Evolutionary conservation across 2,329 filamentous ascomycete species (phyloP).

Genomic region (Botrytis fabae): DNA sequence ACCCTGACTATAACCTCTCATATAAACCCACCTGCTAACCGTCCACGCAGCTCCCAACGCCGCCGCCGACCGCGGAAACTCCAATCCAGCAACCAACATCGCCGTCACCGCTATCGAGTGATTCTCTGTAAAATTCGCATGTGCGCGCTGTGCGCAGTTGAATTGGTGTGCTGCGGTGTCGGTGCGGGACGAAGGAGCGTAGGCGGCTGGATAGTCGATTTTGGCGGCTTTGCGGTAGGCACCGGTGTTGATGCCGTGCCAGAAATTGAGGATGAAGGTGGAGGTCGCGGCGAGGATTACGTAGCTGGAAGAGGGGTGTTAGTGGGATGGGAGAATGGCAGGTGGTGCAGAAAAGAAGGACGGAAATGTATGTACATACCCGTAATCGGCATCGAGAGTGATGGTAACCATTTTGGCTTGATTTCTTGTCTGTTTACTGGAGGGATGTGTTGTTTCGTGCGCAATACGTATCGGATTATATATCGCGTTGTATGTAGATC

Average conservation of each 20-base stretch:
- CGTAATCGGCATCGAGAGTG: slow-evolving; percentile 38
- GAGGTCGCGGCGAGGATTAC: slow-evolving; percentile 59
- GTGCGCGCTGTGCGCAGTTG: slow-evolving; percentile 66
- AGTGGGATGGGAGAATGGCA: background rate
- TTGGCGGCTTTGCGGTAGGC: slow-evolving; percentile 53
- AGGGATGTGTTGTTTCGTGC: background rate
- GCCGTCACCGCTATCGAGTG: slow-evolving; percentile 53
- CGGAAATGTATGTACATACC: slow-evolving; percentile 32
- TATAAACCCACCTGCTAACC: slow-evolving; percentile 54
- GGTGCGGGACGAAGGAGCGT: slow-evolving; percentile 43
- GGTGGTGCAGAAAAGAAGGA: background rate
- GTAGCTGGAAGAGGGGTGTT: slow-evolving; percentile 56
- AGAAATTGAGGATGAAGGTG: slow-evolving; percentile 58
- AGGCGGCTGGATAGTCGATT: slow-evolving; percentile 58
- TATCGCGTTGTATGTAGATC: background rate
- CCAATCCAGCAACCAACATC: slow-evolving; percentile 57
- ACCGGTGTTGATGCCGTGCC: slow-evolving; percentile 52
- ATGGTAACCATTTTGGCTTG: slow-evolving; percentile 35
- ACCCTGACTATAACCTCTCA: slow-evolving; percentile 48
- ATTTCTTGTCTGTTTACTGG: background rate
- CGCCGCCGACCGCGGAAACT: slow-evolving; percentile 53
- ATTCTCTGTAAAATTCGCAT: slow-evolving; percentile 65
- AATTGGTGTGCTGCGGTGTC: slow-evolving; percentile 49
- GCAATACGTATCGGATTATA: background rate
- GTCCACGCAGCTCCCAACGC: slow-evolving; percentile 54